Base-by-base conservation (phyloP, 441 rosid species). In the Populus hybrid region DNA sequence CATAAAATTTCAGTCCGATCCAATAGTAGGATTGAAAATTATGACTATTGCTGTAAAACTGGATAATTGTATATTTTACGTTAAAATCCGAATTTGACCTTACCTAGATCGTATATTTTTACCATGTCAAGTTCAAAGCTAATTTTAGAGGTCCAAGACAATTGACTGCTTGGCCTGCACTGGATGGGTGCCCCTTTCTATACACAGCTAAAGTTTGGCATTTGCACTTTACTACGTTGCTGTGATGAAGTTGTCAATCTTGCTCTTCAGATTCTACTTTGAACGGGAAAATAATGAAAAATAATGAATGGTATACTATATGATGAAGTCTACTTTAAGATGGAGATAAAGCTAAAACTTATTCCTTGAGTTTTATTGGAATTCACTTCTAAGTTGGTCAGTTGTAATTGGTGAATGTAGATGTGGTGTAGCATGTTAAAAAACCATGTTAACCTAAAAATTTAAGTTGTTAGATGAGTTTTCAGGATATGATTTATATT, bases 361-460 rank as follows among this genome's bases (percentile, higher is more conserved):
- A 53, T 18, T 1, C 61, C 21, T 6, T 0, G 0, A 53, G 61
- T 6, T 53, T 53, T 53, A 6, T 6, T 53, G 61, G 8, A 53
- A 53, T 53, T 53, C n/a, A 53, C 61, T 53, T 53, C 21, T 46
- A 53, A 18, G 21, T 18, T 53, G n/a, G 61, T 16, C 1, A 18
- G 3, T 53, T 53, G 8, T 53, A 16, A 16, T 5, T 53, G 61
- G 9, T 53, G 8, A 3, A 18, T 53, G 9, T 53, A 53, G 9
- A 18, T 6, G 21, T 6, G 3, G 61, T 53, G 21, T 50, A 16
- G 2, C 59, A 40, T 40, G 14, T 40, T 40, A 40, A 40, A 40
- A 40, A 10, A 40, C 0, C 14, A 40, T 40, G 0, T 40, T 0
- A 40, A 10, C 0, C 4, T 40, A 40, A 10, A 40, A 40, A 0